phyloP scores from a whole-genome alignment of 2,329 filamentous ascomycete species.

The Fusarium austroafricanum region DNA sequence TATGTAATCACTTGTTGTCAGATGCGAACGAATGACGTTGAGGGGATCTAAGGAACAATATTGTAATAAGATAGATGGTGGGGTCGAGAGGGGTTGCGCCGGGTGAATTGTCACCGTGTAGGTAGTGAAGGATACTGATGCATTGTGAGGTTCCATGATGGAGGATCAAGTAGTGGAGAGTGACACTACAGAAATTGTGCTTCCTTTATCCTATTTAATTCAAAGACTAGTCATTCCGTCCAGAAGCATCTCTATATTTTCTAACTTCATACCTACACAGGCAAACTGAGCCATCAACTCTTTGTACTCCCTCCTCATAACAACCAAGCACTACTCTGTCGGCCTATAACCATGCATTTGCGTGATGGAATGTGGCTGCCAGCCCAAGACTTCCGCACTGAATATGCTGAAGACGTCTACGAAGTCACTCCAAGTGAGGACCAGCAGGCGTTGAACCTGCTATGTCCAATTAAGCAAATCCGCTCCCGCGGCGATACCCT shows the following conservation, averaged over 20 bases:
- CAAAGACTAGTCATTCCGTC: constrained; percentile 21
- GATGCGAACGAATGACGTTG: constrained; percentile 35
- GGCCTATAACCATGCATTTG: constrained; percentile 45
- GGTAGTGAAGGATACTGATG: constrained; percentile 1
- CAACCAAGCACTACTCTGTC: constrained; percentile 4
- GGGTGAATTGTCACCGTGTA: constrained; percentile 38
- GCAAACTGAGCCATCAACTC: constrained; percentile 8
- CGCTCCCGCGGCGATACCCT: constrained; percentile 65
- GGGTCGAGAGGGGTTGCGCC: constrained; percentile 41
- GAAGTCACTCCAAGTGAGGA: constrained; percentile 58
- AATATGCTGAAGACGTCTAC: constrained; percentile 75
- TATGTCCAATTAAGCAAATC: constrained; percentile 68
- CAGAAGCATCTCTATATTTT: background rate
- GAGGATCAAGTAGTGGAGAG: constrained; percentile 24
- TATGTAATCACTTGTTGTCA: background rate
- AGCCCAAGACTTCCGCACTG: constrained; percentile 68
- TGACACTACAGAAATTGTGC: constrained; percentile 10
- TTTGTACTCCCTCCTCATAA: background rate
- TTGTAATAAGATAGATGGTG: constrained; percentile 38
- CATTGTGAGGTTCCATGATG: constrained; percentile 30
- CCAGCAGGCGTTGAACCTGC: constrained; percentile 61
- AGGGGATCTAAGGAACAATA: constrained; percentile 10
- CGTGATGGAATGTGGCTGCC: constrained; percentile 69
- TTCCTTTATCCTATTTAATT: constrained; percentile 1
- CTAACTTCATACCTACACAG: constrained; percentile 9